Evolutionary conservation across 306 rosid species (phyloP).

Genomic region (Pyrus communis): DNA sequence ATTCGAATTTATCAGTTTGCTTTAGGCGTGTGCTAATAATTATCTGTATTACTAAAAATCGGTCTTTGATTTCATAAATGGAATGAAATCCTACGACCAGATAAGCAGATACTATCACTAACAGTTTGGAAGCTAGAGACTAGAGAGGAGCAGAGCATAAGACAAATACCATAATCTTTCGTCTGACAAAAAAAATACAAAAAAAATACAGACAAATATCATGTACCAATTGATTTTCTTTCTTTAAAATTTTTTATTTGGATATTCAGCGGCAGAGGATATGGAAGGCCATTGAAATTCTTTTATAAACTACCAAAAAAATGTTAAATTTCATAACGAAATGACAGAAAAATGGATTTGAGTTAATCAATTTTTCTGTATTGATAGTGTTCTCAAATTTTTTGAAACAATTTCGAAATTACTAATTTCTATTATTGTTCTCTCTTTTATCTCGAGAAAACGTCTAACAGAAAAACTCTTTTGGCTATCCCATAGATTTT

Average conservation of each 20-base stretch:
- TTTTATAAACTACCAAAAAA: no score
- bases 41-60: neutral
- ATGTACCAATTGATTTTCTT: neutral
- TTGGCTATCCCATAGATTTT: neutral
- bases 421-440: neutral
- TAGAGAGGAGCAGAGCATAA: neutral
- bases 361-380: neutral
- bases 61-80: neutral
- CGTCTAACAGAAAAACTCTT: no score
- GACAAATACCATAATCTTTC: neutral
- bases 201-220: no score
- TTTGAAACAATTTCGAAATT: neutral
- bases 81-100: neutral
- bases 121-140: neutral
- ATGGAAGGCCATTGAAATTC: slow-evolving; percentile 2
- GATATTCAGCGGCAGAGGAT: neutral
- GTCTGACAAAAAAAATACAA: no score
- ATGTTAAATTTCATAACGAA: neutral
- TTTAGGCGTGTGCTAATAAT: neutral
- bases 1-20: neutral
- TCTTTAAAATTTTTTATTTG: neutral
- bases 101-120: neutral
- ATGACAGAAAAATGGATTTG: no score
- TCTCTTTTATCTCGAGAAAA: neutral
- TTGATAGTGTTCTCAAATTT: no score